Evolutionary conservation across 2,329 filamentous ascomycete genomes (phyloP).

Genomic region (Fusarium cyanostomum): DNA sequence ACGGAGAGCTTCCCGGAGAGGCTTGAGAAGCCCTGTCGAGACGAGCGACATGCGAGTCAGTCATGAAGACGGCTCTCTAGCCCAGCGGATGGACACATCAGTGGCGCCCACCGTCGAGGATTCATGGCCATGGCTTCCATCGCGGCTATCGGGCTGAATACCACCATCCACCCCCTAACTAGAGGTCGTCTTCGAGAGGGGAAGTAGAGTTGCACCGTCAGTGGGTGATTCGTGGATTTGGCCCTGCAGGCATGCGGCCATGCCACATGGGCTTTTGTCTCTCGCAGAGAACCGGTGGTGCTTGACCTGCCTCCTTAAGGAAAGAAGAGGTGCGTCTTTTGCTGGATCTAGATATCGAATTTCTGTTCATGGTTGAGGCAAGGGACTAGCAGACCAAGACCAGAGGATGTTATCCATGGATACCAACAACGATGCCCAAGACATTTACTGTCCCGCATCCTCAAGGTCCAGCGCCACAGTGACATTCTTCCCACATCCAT

Average conservation of each 20-base stretch:
- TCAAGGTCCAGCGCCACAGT: conserved; percentile 3
- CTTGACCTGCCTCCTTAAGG: background rate
- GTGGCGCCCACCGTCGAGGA: conserved; percentile 2
- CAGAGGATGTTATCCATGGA: no score
- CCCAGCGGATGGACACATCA: background rate
- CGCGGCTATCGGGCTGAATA: conserved; percentile 1
- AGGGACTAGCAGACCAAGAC: background rate
- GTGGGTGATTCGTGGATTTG: conserved; percentile 23
- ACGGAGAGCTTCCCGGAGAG: background rate
- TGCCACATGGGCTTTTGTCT: conserved; percentile 25
- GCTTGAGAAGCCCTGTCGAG: conserved; percentile 5
- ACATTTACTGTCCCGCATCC: background rate
- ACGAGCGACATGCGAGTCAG: no score
- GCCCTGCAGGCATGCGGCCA: conserved; percentile 17
- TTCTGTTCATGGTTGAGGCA: background rate
- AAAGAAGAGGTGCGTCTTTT: background rate
- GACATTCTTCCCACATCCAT: background rate
- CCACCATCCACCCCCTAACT: no score
- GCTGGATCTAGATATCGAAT: conserved; percentile 8
- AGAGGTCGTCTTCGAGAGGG: conserved; percentile 16
- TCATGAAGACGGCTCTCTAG: background rate
- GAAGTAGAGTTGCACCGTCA: background rate
- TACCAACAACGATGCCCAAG: no score
- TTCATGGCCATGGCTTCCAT: background rate
- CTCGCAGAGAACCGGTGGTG: background rate